These are phyloP conservation scores for Penicillium lividum DNA, from an alignment of 495 filamentous ascomycete genomes.

Conservation along the genomic window DNA sequence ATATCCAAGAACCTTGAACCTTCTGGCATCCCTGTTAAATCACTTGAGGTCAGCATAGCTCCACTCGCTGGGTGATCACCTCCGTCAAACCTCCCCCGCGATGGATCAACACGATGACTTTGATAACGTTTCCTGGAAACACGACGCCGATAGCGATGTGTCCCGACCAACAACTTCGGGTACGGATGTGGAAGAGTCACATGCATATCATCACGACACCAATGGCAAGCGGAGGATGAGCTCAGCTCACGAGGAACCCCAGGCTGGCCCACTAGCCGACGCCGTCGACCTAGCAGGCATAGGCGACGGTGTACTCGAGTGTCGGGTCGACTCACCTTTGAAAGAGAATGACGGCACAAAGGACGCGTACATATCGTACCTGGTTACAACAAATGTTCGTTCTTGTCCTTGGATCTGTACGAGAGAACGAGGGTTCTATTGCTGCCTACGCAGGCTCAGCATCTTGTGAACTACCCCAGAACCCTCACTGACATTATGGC, in stretches of 20 bases:
- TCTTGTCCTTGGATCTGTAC: neutral
- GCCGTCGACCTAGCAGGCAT: conserved; percentile 65
- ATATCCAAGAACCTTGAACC: neutral
- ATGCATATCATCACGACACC: conserved; percentile 36
- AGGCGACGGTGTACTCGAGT: conserved; percentile 79
- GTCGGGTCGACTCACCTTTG: conserved; percentile 73
- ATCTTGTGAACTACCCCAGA: neutral
- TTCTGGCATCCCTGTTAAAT: neutral
- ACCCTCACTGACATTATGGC: conserved; percentile 17
- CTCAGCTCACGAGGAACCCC: conserved; percentile 45
- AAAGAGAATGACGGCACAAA: conserved; percentile 98
- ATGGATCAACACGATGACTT: conserved; percentile 60
- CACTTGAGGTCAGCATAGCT: conserved; percentile 2
- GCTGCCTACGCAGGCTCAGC: conserved; percentile 21
- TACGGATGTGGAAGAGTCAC: conserved; percentile 41
- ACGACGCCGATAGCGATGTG: conserved; percentile 51
- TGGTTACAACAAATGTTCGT: conserved; percentile 85
- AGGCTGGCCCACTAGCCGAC: conserved; percentile 58
- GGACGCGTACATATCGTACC: conserved; percentile 93
- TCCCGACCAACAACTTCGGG: conserved; percentile 52
- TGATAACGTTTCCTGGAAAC: conserved; percentile 59
- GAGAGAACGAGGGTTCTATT: conserved; percentile 2
- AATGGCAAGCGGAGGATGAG: conserved; percentile 57
- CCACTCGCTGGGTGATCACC: conserved; percentile 19
- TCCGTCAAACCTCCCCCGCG: conserved; percentile 28